Percentiles rank a stretch among this genome's conserved stretches.
Conservation (phyloP, 2,329 filamentous ascomycete species). For the Chrysoporthe deuterocubensis region DNA sequence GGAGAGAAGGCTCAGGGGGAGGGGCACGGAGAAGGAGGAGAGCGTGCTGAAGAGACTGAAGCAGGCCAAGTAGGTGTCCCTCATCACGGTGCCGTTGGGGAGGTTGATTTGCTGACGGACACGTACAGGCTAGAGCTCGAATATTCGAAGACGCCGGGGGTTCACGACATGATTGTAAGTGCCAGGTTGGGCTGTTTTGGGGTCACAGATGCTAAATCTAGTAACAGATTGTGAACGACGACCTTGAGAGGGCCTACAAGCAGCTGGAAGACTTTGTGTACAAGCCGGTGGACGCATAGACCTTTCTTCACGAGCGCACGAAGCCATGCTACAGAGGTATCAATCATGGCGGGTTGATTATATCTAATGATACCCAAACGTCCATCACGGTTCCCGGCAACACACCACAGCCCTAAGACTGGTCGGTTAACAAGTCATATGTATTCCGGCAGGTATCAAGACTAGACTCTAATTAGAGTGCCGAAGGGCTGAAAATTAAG, state of each 20-base stretch:
- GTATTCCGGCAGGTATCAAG: constrained; percentile 48
- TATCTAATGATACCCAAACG: background rate
- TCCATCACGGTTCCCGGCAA: background rate
- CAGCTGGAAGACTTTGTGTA: constrained; percentile 57
- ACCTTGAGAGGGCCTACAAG: constrained; percentile 55
- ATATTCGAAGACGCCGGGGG: constrained; percentile 69
- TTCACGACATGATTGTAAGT: constrained; percentile 45
- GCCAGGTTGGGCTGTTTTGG: background rate
- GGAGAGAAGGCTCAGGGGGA: constrained; percentile 73
- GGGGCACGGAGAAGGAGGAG: constrained; percentile 79
- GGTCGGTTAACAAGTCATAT: constrained; percentile 28
- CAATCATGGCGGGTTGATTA: background rate
- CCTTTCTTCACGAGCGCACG: background rate
- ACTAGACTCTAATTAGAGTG: constrained; percentile 48
- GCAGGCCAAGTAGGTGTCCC: constrained; percentile 59
- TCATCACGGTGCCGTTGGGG: background rate
- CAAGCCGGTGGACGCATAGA: constrained; percentile 34
- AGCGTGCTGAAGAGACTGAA: constrained; percentile 69
- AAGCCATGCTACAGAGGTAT: background rate
- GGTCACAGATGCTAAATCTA: constrained; percentile 7
- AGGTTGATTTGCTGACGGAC: constrained; percentile 1
- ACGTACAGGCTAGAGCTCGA: constrained; percentile 64
- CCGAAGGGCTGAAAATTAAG: constrained; percentile 35
- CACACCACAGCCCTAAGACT: background rate
- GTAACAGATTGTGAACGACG: constrained; percentile 42